phyloP scores from a whole-genome alignment of 768 basidiomycete genomes.

The Punctularia strigosozonata region DNA sequence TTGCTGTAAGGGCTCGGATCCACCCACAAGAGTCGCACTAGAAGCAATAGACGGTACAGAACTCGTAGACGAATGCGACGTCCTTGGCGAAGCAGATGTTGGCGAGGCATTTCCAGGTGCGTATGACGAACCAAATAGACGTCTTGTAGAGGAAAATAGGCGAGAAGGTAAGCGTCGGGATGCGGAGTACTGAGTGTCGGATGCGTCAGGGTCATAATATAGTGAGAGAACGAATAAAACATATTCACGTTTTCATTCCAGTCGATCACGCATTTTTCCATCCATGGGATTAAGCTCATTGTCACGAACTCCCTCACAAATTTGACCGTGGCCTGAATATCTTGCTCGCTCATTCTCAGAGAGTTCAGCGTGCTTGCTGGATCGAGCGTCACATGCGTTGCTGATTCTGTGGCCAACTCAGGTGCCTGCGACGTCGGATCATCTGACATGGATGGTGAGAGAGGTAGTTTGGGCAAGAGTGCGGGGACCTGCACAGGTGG shows the following conservation, averaged over 20 bases:
- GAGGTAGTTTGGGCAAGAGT: constrained; percentile 55
- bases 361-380: constrained; percentile 12
- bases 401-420: not conserved
- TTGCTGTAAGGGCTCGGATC: constrained; percentile 31
- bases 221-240: not conserved
- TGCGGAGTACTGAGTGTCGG: constrained; percentile 46
- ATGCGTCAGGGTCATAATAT: not conserved
- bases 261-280: constrained; percentile 88
- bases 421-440: too few relatives aligned
- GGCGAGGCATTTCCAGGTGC: constrained; percentile 26
- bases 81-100: constrained; percentile 17
- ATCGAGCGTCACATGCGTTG: constrained; percentile 6
- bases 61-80: constrained; percentile 15
- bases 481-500: constrained; percentile 57
- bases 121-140: constrained; percentile 54
- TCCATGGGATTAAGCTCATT: constrained; percentile 89
- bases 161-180: constrained; percentile 72
- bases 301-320: constrained; percentile 83
- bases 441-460: constrained; percentile 26
- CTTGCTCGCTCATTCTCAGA: constrained; percentile 50
- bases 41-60: constrained; percentile 21
- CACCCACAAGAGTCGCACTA: constrained; percentile 8
- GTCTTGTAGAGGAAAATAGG: constrained; percentile 77
- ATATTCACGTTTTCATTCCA: constrained; percentile 77
- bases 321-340: constrained; percentile 62